phyloP scores from a whole-genome alignment of 2,329 filamentous ascomycete genomes.

The Chrysoporthe cubensis region DNA sequence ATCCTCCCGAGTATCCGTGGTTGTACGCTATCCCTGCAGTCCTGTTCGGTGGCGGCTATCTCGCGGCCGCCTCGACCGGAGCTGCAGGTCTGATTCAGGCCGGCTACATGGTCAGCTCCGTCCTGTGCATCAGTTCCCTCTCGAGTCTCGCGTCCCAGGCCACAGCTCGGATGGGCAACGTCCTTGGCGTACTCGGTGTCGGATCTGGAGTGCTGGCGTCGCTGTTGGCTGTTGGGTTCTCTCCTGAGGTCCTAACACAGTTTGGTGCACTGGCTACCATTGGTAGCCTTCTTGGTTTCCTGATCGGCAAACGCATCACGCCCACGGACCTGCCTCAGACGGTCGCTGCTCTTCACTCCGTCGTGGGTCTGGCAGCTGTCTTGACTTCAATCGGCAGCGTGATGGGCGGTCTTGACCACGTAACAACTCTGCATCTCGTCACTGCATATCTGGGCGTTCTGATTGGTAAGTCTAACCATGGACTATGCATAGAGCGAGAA shows the following conservation, averaged over 20 bases:
- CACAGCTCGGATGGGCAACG: slow-evolving; percentile 83
- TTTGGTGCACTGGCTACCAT: slow-evolving; percentile 76
- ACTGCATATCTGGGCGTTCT: slow-evolving; percentile 85
- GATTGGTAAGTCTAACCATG: slow-evolving; percentile 57
- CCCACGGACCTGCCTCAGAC: slow-evolving; percentile 88
- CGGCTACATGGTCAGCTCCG: slow-evolving; percentile 81
- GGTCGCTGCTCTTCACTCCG: slow-evolving; percentile 85
- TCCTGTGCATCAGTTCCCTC: slow-evolving; percentile 84
- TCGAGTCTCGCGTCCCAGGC: slow-evolving; percentile 80
- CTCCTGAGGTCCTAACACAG: slow-evolving; percentile 76
- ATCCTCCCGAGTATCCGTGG: slow-evolving; percentile 88
- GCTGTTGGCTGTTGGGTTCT: slow-evolving; percentile 78
- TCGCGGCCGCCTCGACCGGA: slow-evolving; percentile 79
- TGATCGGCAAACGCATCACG: slow-evolving; percentile 85
- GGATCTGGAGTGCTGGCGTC: slow-evolving; percentile 82
- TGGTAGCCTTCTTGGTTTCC: slow-evolving; percentile 69
- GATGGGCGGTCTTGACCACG: slow-evolving; percentile 70
- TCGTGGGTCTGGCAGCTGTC: slow-evolving; percentile 87
- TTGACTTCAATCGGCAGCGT: slow-evolving; percentile 88
- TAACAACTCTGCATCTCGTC: slow-evolving; percentile 80
- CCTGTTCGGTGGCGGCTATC: slow-evolving; percentile 78
- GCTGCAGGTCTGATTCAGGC: slow-evolving; percentile 85
- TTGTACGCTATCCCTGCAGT: slow-evolving; percentile 78
- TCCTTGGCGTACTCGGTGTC: slow-evolving; percentile 85
- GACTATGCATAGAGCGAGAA: no score